A percentile compares a stretch with the other conserved stretches of the same genome.
phyloP scores from a whole-genome alignment of 768 basidiomycete species.

The Rhodotorula kratochvilovae region DNA sequence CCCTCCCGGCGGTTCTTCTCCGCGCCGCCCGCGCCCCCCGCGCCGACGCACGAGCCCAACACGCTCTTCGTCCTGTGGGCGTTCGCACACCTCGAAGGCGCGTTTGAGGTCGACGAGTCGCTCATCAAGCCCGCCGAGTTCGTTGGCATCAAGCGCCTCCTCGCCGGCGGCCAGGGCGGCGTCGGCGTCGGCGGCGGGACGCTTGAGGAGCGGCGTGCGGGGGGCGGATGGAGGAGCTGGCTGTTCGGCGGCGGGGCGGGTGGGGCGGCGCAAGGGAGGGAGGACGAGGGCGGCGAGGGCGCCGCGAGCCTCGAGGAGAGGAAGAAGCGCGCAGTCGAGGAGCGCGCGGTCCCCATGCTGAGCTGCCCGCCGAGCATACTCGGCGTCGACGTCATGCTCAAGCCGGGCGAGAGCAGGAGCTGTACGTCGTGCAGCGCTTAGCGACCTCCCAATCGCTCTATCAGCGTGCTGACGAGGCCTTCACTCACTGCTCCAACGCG shows the following conservation, averaged over 20 bases:
- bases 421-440: conserved; percentile 56
- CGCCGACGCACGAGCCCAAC: conserved; percentile 45
- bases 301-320: conserved; percentile 50
- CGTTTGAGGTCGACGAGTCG: conserved; percentile 54
- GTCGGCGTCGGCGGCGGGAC: conserved; percentile 41
- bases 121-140: conserved; percentile 45
- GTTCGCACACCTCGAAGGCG: conserved; percentile 73
- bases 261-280: neutral
- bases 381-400: conserved; percentile 75
- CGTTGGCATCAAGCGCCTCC: conserved; percentile 40
- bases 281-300: conserved; percentile 33
- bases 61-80: conserved; percentile 74
- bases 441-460: conserved; percentile 15
- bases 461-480: neutral
- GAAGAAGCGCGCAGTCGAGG: conserved; percentile 48
- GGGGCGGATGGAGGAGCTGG: conserved; percentile 37
- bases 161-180: conserved; percentile 30
- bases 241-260: conserved; percentile 11
- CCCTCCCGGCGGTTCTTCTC: conserved; percentile 4
- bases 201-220: conserved; percentile 31
- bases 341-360: conserved; percentile 65
- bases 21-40: neutral
- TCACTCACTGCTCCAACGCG: neutral
- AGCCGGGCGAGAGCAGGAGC: conserved; percentile 75
- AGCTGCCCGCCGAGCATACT: conserved; percentile 81